Base-by-base conservation (phyloP, 2,329 filamentous ascomycete genomes). In the Cryphonectria japonica region DNA sequence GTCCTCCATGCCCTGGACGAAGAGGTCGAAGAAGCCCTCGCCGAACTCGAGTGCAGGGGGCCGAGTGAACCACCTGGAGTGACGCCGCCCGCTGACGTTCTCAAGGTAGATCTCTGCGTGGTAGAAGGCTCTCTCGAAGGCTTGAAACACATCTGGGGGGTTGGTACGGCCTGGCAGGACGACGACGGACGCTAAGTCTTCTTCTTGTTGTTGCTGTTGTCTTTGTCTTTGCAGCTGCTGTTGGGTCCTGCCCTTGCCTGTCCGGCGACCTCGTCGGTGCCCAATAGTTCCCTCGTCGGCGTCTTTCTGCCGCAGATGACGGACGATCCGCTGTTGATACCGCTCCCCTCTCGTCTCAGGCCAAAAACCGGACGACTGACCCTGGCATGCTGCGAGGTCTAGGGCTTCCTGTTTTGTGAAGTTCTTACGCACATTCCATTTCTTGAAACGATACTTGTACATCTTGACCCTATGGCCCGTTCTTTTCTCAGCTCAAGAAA, bases 401-500 rank as follows among this genome's bases (percentile, higher is more conserved):
- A 70, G n/a, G 1, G 69, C 69, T 29, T 70, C 69, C n/a, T 62
- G 32, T 19, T 62, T 37, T 26, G 67, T 70, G 43, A 70, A 13
- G 8, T 70, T 70, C 34, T 70, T 70, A 16, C 69, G 69, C 29
- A 70, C 41, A 19, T 64, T 57, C 69, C 69, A 70, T 34, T 16
- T 62, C 19, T 61, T 65, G 37, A 70, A 70, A 19, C 63, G 69
- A 5, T 50, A 26, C 13, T 67, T 70, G 16, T 70, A 70, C 57
- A 70, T 66, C 22, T 70, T 70, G 9, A 29, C 11, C 34, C 69
- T 69, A 29, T 46, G 34, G 37, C 34, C 22, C 37, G 11, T 43
- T 7, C 26, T 1, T 2, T 7, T 65, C 19, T 65, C 13, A 65
- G 62, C 43, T 16, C 14, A 41, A 16, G 6, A 14, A 32, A 57